phyloP scores from a whole-genome alignment of 805 yeast species.

The Tetrapisispora arboricola region DNA sequence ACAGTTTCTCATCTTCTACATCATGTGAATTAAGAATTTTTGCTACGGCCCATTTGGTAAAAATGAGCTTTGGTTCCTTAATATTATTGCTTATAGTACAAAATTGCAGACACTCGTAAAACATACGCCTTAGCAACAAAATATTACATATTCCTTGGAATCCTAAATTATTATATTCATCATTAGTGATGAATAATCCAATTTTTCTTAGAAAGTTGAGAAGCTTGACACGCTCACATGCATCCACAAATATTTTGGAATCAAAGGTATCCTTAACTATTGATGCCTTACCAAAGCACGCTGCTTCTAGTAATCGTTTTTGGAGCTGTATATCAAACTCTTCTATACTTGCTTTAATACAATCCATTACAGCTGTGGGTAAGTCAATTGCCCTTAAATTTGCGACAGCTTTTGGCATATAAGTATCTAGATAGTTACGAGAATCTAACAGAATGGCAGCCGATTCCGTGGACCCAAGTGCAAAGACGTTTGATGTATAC shows the following conservation, averaged over 20 bases:
- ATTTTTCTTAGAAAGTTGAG: conserved; percentile 57
- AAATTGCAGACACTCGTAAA: conserved; percentile 53
- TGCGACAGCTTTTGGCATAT: conserved; percentile 75
- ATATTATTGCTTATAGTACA: conserved; percentile 35
- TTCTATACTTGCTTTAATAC: conserved; percentile 63
- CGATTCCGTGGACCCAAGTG: conserved; percentile 76
- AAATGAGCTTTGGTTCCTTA: conserved; percentile 30
- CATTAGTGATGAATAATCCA: conserved; percentile 59
- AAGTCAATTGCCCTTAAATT: conserved; percentile 47
- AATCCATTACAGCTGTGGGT: conserved; percentile 55
- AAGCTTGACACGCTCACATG: conserved; percentile 51
- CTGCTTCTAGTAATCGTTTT: conserved; percentile 68
- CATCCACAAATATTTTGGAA: conserved; percentile 51
- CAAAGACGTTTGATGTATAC: conserved; percentile 51
- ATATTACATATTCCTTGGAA: conserved; percentile 46
- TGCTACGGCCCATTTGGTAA: conserved; percentile 70
- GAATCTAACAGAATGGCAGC: conserved; percentile 78
- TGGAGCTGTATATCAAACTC: conserved; percentile 78
- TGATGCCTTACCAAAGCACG: conserved; percentile 69
- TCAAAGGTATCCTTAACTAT: conserved; percentile 42
- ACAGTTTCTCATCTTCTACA: conserved; percentile 49
- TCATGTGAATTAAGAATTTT: conserved; percentile 49
- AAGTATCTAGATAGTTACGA: conserved; percentile 49
- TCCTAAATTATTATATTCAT: conserved; percentile 43
- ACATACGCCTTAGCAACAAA: conserved; percentile 48